Evolutionary conservation across 176 grass and related monocot species (phyloP), one percentile per base, ranked within the genome.

Genomic region (Triticum monococcum): DNA sequence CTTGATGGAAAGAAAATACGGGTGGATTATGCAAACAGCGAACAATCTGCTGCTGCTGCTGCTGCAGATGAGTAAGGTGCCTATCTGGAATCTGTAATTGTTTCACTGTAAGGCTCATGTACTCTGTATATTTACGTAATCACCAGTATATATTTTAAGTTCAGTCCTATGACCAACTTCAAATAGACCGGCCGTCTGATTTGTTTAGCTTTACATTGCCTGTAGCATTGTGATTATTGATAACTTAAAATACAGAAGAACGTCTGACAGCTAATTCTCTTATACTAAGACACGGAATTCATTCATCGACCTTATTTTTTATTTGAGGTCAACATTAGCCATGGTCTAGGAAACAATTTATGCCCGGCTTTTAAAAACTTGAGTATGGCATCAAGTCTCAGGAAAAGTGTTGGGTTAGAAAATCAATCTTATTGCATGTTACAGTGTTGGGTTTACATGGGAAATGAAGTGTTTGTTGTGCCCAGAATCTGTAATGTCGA

Each of bases 1-100:
- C 76, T 95, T 43, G 93, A 92, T 90, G 88, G 88, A 82, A 88
- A 86, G 81, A 84, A 20, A 7, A 90, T 95, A 33, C 37, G 90
- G 46, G 86, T 90, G 32, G 45, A 87, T 0, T 89, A 90, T 32
- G 80, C 93, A 64, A 66, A 81, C 60, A 75, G 12, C 7, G 73
- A 23, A 36, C 90, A 50, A 84, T 88, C 45, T 80, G 40, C 41
- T 77, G 57, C 37, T 75, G 17, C 11, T 74, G 18, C 7, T 85
- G 62, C 20, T 16, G 4, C 54, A 48, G 10, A 84, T 2, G 18
- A 11, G 71, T 84, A 66, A 78, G 62, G 26, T 77, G 83, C 23
- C 2, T 17, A 48, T 48, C 25, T 8, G 3, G 45, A 60, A 23
- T 66, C 6, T 81, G 24, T 20, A 12, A 81, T 68, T 81, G 17